Evolutionary conservation across 1,139 yeast species (phyloP).

Genomic region (Sugiyamaella japonica): DNA sequence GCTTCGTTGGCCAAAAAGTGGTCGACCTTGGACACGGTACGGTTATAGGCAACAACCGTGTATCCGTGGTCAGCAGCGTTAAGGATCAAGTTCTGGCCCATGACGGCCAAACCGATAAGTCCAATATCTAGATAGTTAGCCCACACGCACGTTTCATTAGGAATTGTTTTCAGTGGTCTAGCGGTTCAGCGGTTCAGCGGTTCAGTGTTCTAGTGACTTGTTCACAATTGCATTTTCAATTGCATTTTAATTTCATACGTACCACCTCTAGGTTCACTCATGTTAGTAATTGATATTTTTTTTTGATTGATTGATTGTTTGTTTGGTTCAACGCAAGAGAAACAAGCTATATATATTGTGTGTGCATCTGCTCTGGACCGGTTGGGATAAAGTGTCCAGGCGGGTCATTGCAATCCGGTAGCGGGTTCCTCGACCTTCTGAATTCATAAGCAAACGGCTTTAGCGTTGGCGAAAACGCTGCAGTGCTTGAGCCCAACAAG

Average conservation of each 20-base stretch:
- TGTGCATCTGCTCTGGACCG: not conserved
- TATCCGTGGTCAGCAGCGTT: conserved; percentile 97
- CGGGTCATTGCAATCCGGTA: conserved; percentile 9
- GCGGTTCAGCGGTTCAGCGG: no score
- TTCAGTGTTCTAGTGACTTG: no score
- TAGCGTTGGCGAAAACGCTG: not conserved
- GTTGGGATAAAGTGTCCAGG: conserved; percentile 4
- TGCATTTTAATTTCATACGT: conserved; percentile 14
- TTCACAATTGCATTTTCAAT: not conserved
- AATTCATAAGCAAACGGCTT: not conserved
- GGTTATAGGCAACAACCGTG: conserved; percentile 97
- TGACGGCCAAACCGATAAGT: conserved; percentile 98
- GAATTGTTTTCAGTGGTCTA: no score
- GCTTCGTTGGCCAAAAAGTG: conserved; percentile 92
- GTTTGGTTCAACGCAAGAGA: not conserved
- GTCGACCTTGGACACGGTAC: conserved; percentile 95
- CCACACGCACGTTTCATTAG: no score
- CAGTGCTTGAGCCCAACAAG: no score
- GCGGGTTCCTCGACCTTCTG: conserved; percentile 10
- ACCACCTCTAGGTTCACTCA: conserved; percentile 26
- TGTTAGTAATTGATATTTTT: conserved; percentile 13
- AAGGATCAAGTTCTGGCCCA: conserved; percentile 98
- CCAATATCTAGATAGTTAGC: conserved; percentile 93
- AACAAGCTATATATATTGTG: not conserved
- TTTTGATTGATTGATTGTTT: not conserved